Conservation (phyloP, 2,329 filamentous ascomycete species). For the Epichloe brachyelytri region DNA sequence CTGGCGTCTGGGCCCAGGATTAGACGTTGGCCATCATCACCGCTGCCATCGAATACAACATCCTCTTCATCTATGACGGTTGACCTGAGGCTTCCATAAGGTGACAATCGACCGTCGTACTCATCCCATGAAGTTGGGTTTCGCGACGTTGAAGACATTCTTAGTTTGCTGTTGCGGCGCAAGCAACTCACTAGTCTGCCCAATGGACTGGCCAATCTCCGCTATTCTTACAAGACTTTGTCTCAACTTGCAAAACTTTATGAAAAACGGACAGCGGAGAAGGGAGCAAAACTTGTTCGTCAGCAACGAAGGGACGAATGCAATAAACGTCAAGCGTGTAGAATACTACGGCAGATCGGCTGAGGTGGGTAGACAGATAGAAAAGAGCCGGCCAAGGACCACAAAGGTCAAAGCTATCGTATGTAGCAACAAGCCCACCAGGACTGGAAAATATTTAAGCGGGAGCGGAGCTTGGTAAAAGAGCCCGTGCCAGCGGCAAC, state of each 20-base stretch:
- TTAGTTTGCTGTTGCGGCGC: not conserved
- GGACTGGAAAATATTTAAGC: not conserved
- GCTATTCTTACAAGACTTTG: not conserved
- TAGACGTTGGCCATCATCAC: constrained; percentile 17
- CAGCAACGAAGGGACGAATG: not conserved
- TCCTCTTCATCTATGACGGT: constrained; percentile 31
- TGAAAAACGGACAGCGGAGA: too few species aligned
- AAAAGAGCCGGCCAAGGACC: not conserved
- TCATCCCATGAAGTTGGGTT: constrained; percentile 34
- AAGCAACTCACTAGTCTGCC: not conserved
- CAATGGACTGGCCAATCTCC: not conserved
- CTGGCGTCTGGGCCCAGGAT: constrained; percentile 16
- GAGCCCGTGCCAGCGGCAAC: too few species aligned
- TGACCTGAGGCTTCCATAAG: constrained; percentile 29
- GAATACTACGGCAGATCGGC: not conserved
- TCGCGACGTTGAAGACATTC: constrained; percentile 10
- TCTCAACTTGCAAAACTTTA: too few species aligned
- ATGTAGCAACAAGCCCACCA: not conserved
- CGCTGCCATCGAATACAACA: constrained; percentile 30
- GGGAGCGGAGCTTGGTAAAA: not conserved
- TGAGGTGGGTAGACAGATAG: not conserved
- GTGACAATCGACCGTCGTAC: constrained; percentile 30
- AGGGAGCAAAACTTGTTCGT: not conserved
- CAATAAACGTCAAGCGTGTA: not conserved
- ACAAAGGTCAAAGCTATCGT: too few species aligned